Percentiles rank a stretch among this genome's conserved stretches.
phyloP scores from a whole-genome alignment of 768 basidiomycete species.

The Podaxis rugospora region DNA sequence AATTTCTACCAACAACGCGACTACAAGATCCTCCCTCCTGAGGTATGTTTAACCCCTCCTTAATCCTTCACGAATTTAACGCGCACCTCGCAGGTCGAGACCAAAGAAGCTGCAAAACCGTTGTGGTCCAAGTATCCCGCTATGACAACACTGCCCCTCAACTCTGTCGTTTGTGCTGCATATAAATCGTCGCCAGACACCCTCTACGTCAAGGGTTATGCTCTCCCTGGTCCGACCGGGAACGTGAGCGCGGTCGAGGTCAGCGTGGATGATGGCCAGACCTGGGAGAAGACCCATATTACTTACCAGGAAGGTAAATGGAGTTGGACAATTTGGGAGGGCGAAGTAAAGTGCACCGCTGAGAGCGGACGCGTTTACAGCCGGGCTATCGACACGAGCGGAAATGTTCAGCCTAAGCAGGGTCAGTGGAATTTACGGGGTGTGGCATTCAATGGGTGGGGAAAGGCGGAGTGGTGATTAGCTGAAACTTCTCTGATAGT shows the following conservation, averaged over 20 bases:
- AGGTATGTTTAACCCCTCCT: slow-evolving; percentile 24
- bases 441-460: slow-evolving; percentile 55
- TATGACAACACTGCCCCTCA: slow-evolving; percentile 56
- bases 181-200: slow-evolving; percentile 25
- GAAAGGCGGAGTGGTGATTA: slow-evolving; percentile 32
- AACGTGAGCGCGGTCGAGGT: slow-evolving; percentile 48
- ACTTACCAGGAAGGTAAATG: slow-evolving; percentile 60
- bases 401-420: slow-evolving; percentile 43
- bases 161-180: slow-evolving; percentile 54
- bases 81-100: slow-evolving; percentile 32
- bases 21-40: slow-evolving; percentile 60
- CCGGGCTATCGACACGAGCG: slow-evolving; percentile 48
- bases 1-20: slow-evolving; percentile 73
- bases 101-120: slow-evolving; percentile 37
- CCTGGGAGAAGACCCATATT: slow-evolving; percentile 48
- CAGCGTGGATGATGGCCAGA: slow-evolving; percentile 44
- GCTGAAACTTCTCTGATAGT: not conserved
- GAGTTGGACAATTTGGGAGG: slow-evolving; percentile 77
- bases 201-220: slow-evolving; percentile 52
- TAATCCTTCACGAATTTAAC: slow-evolving; percentile 1
- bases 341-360: slow-evolving; percentile 30
- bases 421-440: slow-evolving; percentile 66
- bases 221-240: slow-evolving; percentile 40
- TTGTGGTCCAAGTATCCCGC: slow-evolving; percentile 54
- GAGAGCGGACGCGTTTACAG: slow-evolving; percentile 36